Conservation (phyloP, 1,139 yeast genomes). For the Magnusiomyces tetraspermus region DNA sequence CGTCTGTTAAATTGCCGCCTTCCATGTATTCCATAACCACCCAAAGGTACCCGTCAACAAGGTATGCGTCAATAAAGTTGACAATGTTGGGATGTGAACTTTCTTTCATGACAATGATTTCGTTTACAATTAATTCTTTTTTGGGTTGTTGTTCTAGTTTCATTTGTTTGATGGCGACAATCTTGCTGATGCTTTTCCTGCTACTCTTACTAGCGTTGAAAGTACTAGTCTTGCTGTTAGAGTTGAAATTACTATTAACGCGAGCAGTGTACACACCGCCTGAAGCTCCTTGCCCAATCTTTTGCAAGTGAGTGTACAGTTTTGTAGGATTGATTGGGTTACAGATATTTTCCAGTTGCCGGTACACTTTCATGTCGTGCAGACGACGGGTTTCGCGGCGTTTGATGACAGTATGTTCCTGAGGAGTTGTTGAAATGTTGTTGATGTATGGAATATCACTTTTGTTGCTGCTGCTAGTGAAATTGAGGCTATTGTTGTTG, state of each 20-base stretch:
- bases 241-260: constrained; percentile 48
- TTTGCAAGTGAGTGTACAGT: constrained; percentile 56
- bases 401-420: too few relatives aligned
- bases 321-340: constrained; percentile 80
- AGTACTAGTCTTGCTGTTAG: too few relatives aligned
- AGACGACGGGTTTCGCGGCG: too few relatives aligned
- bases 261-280: constrained; percentile 96
- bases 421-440: too few relatives aligned
- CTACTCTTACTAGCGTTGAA: too few relatives aligned
- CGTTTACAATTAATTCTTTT: constrained; percentile 88
- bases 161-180: constrained; percentile 96
- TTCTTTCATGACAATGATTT: constrained; percentile 91
- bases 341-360: too few relatives aligned
- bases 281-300: constrained; percentile 96
- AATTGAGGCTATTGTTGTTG: too few relatives aligned
- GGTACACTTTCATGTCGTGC: too few relatives aligned
- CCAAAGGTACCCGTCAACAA: constrained; percentile 66
- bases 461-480: too few relatives aligned
- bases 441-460: too few relatives aligned
- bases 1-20: constrained; percentile 93
- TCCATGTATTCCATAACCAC: constrained; percentile 98
- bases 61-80: constrained; percentile 79
- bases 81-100: constrained; percentile 88
- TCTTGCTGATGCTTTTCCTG: constrained; percentile 37
- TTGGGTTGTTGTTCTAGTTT: constrained; percentile 87